Conservation (phyloP, 495 filamentous ascomycete genomes). For the Aspergillus steynii region DNA sequence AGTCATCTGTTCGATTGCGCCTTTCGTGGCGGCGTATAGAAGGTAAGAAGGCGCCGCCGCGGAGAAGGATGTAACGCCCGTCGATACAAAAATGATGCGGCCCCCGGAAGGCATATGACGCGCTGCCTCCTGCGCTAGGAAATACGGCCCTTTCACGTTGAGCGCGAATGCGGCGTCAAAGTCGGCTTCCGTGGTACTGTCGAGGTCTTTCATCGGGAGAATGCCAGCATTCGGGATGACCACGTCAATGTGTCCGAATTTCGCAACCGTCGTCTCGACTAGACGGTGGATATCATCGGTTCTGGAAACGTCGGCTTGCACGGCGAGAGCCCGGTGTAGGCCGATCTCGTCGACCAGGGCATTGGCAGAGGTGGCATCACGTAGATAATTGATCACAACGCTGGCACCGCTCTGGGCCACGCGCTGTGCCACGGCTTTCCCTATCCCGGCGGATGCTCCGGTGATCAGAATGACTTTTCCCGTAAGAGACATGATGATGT, state of each 20-base stretch:
- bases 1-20: constrained; percentile 70
- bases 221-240: constrained; percentile 63
- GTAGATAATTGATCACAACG: constrained; percentile 64
- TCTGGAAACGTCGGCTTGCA: constrained; percentile 53
- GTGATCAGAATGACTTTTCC: constrained; percentile 66
- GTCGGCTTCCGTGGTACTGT: constrained; percentile 56
- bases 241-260: constrained; percentile 60
- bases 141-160: constrained; percentile 71
- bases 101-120: constrained; percentile 59
- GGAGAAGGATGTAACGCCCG: constrained; percentile 44
- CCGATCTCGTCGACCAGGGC: constrained; percentile 56
- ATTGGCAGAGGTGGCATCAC: constrained; percentile 53
- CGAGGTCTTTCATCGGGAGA: constrained; percentile 37
- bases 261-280: constrained; percentile 44
- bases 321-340: constrained; percentile 48
- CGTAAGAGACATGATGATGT: constrained; percentile 38
- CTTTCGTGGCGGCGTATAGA: constrained; percentile 64
- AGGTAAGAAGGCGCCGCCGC: constrained; percentile 59
- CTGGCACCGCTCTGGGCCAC: constrained; percentile 60
- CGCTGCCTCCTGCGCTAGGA: constrained; percentile 62
- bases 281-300: constrained; percentile 41
- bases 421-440: constrained; percentile 55
- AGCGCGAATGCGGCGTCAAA: constrained; percentile 57
- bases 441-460: constrained; percentile 68
- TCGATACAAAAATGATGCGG: constrained; percentile 63